Evolutionary conservation across 306 rosid species (phyloP).

Genomic region (Aeschynomene evenia): DNA sequence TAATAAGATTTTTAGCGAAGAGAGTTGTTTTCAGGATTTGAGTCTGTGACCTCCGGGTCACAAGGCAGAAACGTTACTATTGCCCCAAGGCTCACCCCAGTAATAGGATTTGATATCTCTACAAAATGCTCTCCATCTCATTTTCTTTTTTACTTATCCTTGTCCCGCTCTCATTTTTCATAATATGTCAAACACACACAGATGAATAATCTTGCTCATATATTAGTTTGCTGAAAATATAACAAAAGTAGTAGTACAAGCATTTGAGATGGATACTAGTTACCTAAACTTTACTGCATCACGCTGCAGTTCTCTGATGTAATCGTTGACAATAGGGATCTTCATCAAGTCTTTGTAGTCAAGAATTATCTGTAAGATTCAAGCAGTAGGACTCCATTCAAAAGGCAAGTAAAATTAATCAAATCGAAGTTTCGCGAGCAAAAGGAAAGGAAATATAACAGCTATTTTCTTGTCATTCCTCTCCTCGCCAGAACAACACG

Average conservation of each 20-base stretch:
- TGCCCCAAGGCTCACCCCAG: no score
- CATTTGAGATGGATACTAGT: constrained; percentile 15
- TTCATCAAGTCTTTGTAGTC: constrained; percentile 72
- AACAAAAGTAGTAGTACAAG: neutral
- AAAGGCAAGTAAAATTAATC: constrained; percentile 22
- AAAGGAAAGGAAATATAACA: neutral
- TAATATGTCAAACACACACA: no score
- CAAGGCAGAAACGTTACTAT: no score
- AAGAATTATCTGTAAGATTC: constrained; percentile 57
- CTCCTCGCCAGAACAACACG: no score
- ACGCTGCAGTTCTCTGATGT: constrained; percentile 26
- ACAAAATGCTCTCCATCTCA: no score
- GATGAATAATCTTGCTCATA: neutral
- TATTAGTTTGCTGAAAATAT: neutral
- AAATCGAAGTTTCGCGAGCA: constrained; percentile 15
- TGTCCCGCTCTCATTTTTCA: no score
- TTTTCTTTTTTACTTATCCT: no score
- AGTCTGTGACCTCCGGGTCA: no score
- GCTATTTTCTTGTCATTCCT: neutral
- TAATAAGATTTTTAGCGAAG: no score
- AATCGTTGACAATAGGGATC: constrained; percentile 57
- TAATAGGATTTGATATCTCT: no score
- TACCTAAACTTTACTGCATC: constrained; percentile 54
- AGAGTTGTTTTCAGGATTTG: no score
- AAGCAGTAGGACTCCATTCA: constrained; percentile 32